Percentiles rank a stretch among this genome's conserved stretches.
Evolutionary conservation across 2,329 filamentous ascomycete species (phyloP).

Genomic region (Parasarocladium wereldwijsianum): DNA sequence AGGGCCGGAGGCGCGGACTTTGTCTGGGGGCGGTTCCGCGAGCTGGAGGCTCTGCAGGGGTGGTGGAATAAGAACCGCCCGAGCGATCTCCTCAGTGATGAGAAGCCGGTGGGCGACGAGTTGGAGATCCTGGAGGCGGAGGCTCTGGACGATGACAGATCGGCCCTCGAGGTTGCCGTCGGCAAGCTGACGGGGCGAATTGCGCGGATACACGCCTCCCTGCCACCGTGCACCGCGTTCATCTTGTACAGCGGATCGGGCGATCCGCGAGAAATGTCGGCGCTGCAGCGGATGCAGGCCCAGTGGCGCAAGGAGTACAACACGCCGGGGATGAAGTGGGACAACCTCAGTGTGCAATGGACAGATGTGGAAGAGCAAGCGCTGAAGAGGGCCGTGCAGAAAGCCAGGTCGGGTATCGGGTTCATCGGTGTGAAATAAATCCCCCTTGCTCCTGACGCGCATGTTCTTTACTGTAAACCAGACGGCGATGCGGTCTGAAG

Average conservation of each 20-base stretch:
- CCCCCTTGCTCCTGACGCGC: no score
- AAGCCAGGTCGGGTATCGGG: slow-evolving; percentile 46
- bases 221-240: slow-evolving; percentile 51
- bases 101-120: slow-evolving; percentile 16
- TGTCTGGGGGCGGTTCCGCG: slow-evolving; percentile 50
- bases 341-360: slow-evolving; percentile 52
- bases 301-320: slow-evolving; percentile 52
- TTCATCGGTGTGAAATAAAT: slow-evolving; percentile 52
- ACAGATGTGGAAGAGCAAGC: slow-evolving; percentile 52
- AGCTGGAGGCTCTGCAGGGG: slow-evolving; percentile 49
- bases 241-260: slow-evolving; percentile 52
- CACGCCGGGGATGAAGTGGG: slow-evolving; percentile 48
- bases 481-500: no score
- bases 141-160: slow-evolving; percentile 9
- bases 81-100: slow-evolving; percentile 13
- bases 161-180: slow-evolving; percentile 30
- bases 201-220: slow-evolving; percentile 36
- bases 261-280: slow-evolving; percentile 51
- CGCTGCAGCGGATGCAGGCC: slow-evolving; percentile 43
- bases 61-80: slow-evolving; percentile 50
- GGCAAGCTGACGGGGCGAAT: slow-evolving; percentile 32
- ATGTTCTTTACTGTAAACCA: no score
- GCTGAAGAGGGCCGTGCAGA: slow-evolving; percentile 38
- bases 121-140: slow-evolving; percentile 3
- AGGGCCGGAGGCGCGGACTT: slow-evolving; percentile 49